A percentile compares a stretch with the other conserved stretches of the same genome.
phyloP scores from a whole-genome alignment of 352 stramenopile species.

The Globisporangium paddicum region DNA sequence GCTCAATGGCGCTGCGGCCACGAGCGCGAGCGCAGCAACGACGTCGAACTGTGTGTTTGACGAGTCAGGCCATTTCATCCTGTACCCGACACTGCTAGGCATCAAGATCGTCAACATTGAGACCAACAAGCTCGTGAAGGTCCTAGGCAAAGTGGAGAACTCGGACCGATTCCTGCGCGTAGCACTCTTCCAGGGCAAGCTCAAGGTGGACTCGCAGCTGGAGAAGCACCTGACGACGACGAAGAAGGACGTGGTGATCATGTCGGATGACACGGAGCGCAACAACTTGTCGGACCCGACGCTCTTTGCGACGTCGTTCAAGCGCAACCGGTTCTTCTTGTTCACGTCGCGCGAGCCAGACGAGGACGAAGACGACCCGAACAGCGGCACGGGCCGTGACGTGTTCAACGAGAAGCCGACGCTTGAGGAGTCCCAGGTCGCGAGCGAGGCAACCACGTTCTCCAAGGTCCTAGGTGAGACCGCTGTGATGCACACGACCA shows the following conservation, averaged over 20 bases:
- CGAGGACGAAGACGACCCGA: constrained; percentile 46
- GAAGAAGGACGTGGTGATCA: constrained; percentile 48
- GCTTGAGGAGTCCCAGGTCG: constrained; percentile 89
- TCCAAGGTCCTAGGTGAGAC: constrained; percentile 62
- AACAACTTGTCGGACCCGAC: constrained; percentile 71
- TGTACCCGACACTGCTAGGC: constrained; percentile 94
- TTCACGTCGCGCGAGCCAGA: constrained; percentile 95
- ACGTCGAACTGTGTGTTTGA: constrained; percentile 93
- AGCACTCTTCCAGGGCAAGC: constrained; percentile 92
- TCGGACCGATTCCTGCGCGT: constrained; percentile 94
- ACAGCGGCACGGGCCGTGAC: constrained; percentile 70
- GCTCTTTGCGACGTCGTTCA: constrained; percentile 86
- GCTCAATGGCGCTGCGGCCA: constrained; percentile 39
- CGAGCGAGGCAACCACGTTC: constrained; percentile 57
- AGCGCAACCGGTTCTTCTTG: constrained; percentile 94
- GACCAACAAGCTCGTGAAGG: constrained; percentile 89
- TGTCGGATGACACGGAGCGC: constrained; percentile 52
- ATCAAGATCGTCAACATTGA: constrained; percentile 97
- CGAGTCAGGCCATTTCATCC: constrained; percentile 92
- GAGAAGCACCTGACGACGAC: constrained; percentile 66
- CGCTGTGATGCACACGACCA: constrained; percentile 96
- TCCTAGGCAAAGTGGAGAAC: constrained; percentile 95
- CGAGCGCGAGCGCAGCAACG: background rate
- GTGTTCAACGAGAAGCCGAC: constrained; percentile 98
- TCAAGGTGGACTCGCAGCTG: constrained; percentile 96